Evolutionary conservation across 345 rosid genomes (phyloP).

Genomic region (Tarenaya hassleriana): DNA sequence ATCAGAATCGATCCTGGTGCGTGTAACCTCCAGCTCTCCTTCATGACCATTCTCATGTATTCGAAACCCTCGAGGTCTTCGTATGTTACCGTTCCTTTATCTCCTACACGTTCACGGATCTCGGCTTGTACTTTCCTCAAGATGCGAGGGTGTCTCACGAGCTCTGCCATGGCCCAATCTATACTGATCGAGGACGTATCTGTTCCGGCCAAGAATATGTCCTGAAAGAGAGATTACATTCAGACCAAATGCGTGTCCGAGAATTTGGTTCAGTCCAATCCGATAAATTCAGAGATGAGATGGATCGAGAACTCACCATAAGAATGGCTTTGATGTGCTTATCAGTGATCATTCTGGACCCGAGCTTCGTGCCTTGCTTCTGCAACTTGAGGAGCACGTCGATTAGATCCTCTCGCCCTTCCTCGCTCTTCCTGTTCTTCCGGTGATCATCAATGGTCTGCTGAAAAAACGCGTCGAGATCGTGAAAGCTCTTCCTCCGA

Average conservation of each 20-base stretch:
- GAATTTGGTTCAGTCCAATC: too few relatives aligned
- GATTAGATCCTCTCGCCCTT: conserved; percentile 1
- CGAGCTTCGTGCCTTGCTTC: conserved; percentile 15
- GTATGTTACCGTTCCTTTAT: conserved; percentile 21
- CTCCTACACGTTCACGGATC: conserved; percentile 22
- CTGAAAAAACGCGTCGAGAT: conserved; percentile 8
- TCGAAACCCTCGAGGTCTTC: conserved; percentile 20
- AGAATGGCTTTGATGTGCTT: conserved; percentile 37
- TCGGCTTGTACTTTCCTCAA: conserved; percentile 34
- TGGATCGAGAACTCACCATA: conserved; percentile 20
- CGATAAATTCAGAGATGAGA: too few relatives aligned
- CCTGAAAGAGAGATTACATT: too few relatives aligned
- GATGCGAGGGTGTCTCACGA: conserved; percentile 26
- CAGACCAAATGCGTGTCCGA: too few relatives aligned
- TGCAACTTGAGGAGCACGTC: conserved; percentile 30
- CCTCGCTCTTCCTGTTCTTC: conserved; percentile 13
- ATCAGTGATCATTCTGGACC: conserved; percentile 17
- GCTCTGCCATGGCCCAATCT: conserved; percentile 36
- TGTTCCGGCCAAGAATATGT: conserved; percentile 31
- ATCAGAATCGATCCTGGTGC: conserved; percentile 33
- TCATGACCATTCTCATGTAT: conserved; percentile 34
- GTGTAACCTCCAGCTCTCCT: conserved; percentile 39
- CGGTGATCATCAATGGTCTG: conserved; percentile 32
- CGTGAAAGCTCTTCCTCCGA: conserved; percentile 20
- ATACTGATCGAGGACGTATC: conserved; percentile 21